Conservation (phyloP, 2,329 filamentous ascomycete genomes). For the Calonectria henricotiae region DNA sequence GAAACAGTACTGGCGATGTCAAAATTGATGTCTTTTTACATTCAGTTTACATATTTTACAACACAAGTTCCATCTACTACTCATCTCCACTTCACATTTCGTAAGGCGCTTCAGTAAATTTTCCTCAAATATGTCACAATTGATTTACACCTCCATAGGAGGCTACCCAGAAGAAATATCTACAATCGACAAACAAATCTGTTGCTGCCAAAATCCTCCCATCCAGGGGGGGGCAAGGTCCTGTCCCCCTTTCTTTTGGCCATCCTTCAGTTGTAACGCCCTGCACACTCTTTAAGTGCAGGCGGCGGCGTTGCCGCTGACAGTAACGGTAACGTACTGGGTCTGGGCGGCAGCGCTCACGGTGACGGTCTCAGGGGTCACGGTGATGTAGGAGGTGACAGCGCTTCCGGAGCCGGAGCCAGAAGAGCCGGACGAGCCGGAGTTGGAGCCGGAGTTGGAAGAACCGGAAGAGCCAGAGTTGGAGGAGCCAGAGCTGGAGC, state of each 20-base stretch:
- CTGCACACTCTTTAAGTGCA: conserved; percentile 39
- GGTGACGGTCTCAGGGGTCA: conserved; percentile 40
- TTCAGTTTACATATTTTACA: background rate
- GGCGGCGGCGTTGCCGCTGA: conserved; percentile 31
- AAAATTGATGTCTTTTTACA: background rate
- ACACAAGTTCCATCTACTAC: background rate
- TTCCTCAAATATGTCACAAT: conserved; percentile 52
- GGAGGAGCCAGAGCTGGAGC: conserved; percentile 4
- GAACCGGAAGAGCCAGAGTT: conserved; percentile 25
- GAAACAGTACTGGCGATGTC: too few relatives aligned
- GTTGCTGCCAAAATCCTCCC: conserved; percentile 1
- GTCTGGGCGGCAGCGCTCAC: conserved; percentile 34
- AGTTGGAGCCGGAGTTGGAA: conserved; percentile 6
- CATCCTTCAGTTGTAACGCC: background rate
- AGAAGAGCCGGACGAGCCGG: background rate
- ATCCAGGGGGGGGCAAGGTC: background rate
- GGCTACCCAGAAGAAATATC: conserved; percentile 51
- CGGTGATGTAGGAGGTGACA: conserved; percentile 44
- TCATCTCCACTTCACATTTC: conserved; percentile 1
- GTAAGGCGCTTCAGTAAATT: background rate
- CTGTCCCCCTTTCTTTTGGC: background rate
- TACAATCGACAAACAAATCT: conserved; percentile 47
- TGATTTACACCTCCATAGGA: conserved; percentile 49
- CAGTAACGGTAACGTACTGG: conserved; percentile 44
- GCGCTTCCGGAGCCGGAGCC: conserved; percentile 8